These are phyloP conservation scores for Aquilaria yunnanensis DNA, from an alignment of 345 rosid species.

Conservation along the genomic window DNA sequence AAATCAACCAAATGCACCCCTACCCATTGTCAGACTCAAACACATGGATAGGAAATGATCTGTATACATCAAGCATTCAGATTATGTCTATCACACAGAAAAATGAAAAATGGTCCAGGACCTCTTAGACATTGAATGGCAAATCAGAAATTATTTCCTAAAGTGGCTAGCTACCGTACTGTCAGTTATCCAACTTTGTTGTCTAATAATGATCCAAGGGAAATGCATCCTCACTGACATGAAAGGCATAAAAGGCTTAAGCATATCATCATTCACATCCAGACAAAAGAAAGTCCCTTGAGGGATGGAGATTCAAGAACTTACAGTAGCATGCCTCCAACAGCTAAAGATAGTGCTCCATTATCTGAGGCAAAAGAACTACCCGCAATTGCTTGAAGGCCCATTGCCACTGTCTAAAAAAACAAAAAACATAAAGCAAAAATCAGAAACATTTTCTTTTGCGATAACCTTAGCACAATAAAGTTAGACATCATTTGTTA, in stretches of 20 bases:
- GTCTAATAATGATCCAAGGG: not conserved
- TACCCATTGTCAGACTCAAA: too few relatives aligned
- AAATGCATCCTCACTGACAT: not conserved
- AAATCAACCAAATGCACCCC: too few relatives aligned
- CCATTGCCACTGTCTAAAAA: conserved; percentile 58
- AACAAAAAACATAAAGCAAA: conserved; percentile 13
- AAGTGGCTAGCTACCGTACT: too few relatives aligned
- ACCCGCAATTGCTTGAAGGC: conserved; percentile 70
- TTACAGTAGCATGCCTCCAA: conserved; percentile 92
- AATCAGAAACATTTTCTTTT: not conserved
- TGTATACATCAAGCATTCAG: too few relatives aligned
- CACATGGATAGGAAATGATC: too few relatives aligned
- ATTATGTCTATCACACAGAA: too few relatives aligned
- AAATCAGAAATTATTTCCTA: too few relatives aligned
- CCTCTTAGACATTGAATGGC: too few relatives aligned
- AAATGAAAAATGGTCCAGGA: too few relatives aligned
- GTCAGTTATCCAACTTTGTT: too few relatives aligned
- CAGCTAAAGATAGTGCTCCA: conserved; percentile 58
- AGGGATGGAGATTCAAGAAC: conserved; percentile 21
- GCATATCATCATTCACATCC: not conserved
- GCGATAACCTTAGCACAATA: too few relatives aligned
- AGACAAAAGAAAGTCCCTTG: not conserved
- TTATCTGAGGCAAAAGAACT: conserved; percentile 48
- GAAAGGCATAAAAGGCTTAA: not conserved
- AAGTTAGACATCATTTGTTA: too few relatives aligned